Percentiles rank a stretch among this genome's conserved stretches.
phyloP scores from a whole-genome alignment of 352 stramenopile species.

The Globisporangium abappressorium region DNA sequence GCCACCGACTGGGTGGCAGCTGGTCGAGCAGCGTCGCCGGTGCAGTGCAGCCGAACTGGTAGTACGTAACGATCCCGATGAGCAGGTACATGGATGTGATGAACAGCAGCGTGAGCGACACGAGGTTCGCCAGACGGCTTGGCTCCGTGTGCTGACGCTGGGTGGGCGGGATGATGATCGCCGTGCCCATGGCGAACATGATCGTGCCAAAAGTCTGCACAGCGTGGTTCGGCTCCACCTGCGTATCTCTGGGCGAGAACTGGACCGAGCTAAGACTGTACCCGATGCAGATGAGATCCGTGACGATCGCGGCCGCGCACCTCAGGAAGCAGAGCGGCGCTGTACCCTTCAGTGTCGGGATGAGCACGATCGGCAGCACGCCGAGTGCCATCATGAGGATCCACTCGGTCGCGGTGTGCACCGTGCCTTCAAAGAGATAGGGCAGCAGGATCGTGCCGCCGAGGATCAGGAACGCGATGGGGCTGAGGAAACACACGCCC shows the following conservation, averaged over 20 bases:
- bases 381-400: constrained; percentile 53
- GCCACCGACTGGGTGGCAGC: constrained; percentile 31
- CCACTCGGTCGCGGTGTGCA: constrained; percentile 45
- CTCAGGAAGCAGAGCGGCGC: constrained; percentile 47
- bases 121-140: constrained; percentile 44
- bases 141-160: constrained; percentile 56
- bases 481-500: constrained; percentile 57
- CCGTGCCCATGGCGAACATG: constrained; percentile 67
- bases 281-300: constrained; percentile 48
- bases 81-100: constrained; percentile 74
- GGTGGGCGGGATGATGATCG: constrained; percentile 64
- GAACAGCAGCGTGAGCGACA: constrained; percentile 64
- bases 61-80: constrained; percentile 64
- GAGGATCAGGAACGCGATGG: constrained; percentile 72
- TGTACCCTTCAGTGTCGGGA: constrained; percentile 55
- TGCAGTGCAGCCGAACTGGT: constrained; percentile 66
- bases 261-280: constrained; percentile 42
- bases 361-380: constrained; percentile 58
- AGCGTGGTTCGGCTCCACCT: constrained; percentile 35
- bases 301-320: constrained; percentile 41
- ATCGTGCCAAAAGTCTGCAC: constrained; percentile 65
- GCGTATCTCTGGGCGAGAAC: constrained; percentile 45
- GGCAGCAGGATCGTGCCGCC: constrained; percentile 60
- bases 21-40: constrained; percentile 56
- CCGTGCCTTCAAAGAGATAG: constrained; percentile 37